Evolutionary conservation across 495 filamentous ascomycete species (phyloP), one percentile per base, ranked within the genome.

Genomic region (Oidiodendron maius): DNA sequence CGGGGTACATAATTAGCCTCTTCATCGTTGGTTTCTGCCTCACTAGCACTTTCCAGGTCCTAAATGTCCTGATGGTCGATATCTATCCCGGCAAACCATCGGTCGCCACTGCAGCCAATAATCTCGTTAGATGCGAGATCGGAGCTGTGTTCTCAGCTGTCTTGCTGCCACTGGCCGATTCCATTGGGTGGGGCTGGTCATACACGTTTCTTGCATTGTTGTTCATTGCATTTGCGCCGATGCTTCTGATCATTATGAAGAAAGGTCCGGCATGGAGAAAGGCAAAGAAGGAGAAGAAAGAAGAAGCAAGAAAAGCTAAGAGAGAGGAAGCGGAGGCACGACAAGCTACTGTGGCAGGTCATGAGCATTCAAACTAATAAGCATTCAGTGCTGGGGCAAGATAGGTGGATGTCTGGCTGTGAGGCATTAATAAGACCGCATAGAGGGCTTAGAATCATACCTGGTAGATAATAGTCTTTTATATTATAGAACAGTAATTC

Each of bases 101-200:
- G 0, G 76, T 83, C 0, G 84, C 83, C 0, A 82, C 83, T 2
- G 84, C 85, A 1, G 81, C 82, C 3, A 86, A 84, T 50, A 89
- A 89, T 56, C 61, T 90, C 5, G 75, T 76, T 1, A 66, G 86
- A 9, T 89, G 84, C 55, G 52, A 84, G 35, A 62, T 88, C 4
- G 84, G 86, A 0, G 85, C 84, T 1, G 84, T 70, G 0, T 76
- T 76, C 0, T 83, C 82, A 6, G 85, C 80, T 0, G 66, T 78
- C 13, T 76, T 89, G 30, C 71, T 80, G 41, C 80, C 81, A 1
- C 82, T 88, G 75, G 68, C 85, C 18, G 61, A 74, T 15, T 72
- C 65, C 0, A 81, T 88, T 66, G 86, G 84, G 1, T 62, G 69
- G n/a, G 79, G 82, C 0, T 84, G 82, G 75, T 77, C 77, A 21